Evolutionary conservation across 192 early-diverging fungal species (phyloP).

Genomic region (Chytriomyces sp.): DNA sequence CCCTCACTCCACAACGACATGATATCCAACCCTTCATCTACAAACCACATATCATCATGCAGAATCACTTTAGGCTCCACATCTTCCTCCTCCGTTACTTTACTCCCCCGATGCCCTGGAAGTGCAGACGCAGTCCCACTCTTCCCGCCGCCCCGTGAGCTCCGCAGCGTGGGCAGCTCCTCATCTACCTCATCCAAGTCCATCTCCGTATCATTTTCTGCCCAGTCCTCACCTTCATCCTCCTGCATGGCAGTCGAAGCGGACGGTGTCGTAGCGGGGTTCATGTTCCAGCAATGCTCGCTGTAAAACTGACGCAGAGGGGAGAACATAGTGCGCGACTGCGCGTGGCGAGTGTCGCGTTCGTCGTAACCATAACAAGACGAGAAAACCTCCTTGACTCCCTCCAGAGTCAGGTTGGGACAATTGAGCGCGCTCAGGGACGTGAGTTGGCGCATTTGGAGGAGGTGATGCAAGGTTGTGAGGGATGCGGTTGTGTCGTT

Average conservation of each 20-base stretch:
- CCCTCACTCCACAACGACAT: conserved; percentile 43
- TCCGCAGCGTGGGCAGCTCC: no score
- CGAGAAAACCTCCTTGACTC: conserved; percentile 6
- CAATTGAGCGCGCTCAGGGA: conserved; percentile 21
- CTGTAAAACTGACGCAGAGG: conserved; percentile 14
- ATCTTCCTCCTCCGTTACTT: conserved; percentile 3
- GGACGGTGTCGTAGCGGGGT: no score
- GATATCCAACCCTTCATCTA: conserved; percentile 53
- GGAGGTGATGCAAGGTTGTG: not conserved
- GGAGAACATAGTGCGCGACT: not conserved
- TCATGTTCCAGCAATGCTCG: conserved; percentile 22
- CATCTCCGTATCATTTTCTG: not conserved
- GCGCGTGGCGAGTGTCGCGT: not conserved
- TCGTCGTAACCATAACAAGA: not conserved
- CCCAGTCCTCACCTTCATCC: not conserved
- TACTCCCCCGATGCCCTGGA: not conserved
- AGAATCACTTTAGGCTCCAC: conserved; percentile 19
- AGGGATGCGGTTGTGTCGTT: conserved; percentile 23
- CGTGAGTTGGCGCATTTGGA: not conserved
- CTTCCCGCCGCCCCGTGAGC: no score
- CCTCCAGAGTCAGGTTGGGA: conserved; percentile 6
- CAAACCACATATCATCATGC: conserved; percentile 48
- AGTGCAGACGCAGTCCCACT: not conserved
- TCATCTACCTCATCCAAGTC: not conserved
- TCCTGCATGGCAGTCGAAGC: no score